Evolutionary conservation across 2,329 filamentous ascomycete species (phyloP).

Genomic region (Lachnellula subtilissima): DNA sequence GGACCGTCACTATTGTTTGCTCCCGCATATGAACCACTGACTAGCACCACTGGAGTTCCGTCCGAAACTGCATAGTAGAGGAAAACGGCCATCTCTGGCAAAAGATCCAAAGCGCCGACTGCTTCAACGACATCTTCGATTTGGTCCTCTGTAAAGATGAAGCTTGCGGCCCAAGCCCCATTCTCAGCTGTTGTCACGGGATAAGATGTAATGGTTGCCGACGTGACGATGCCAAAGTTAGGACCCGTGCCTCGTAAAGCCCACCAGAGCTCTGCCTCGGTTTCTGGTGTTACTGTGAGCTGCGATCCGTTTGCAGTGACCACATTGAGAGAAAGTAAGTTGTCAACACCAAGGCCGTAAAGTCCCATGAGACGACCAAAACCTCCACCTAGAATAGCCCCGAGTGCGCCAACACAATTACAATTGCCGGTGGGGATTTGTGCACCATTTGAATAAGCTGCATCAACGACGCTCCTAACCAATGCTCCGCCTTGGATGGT

Average conservation of each 20-base stretch:
- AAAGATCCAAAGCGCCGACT: neutral
- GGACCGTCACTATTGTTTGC: neutral
- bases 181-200: neutral
- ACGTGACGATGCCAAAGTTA: conserved; percentile 40
- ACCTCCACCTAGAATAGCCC: conserved; percentile 4
- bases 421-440: conserved; percentile 6
- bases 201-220: conserved; percentile 3
- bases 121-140: neutral
- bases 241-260: conserved; percentile 28
- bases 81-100: conserved; percentile 3
- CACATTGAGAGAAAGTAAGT: conserved; percentile 14
- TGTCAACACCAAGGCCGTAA: conserved; percentile 4
- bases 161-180: neutral
- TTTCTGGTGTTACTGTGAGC: conserved; percentile 22
- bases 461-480: neutral
- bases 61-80: conserved; percentile 1
- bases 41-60: neutral
- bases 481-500: conserved; percentile 7
- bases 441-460: neutral
- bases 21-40: conserved; percentile 2
- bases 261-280: conserved; percentile 41
- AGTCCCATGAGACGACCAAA: neutral
- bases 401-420: neutral
- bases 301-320: conserved; percentile 27
- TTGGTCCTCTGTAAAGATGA: neutral